Evolutionary conservation across 2,329 filamentous ascomycete genomes (phyloP), one percentile per base, ranked within the genome.

Genomic region (Chrysoporthe austroafricana): DNA sequence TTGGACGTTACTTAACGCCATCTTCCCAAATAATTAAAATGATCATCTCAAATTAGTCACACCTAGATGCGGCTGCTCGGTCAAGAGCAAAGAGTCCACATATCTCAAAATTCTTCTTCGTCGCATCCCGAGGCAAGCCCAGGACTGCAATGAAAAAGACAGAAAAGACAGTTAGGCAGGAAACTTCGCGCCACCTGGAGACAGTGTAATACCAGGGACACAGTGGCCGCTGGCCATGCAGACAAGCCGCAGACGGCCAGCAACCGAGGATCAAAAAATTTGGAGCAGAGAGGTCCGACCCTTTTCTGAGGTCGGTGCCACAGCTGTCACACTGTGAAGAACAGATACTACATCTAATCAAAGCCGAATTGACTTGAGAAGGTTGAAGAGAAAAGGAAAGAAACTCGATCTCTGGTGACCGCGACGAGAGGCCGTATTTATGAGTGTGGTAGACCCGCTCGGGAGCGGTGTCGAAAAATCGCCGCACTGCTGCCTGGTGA

Each of bases 311-410:
- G 59, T 32, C 54, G 34, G 54, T 39, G 11, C 14, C 59, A 58
- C 63, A 59, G 63, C 32, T 64, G 54, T 64, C 46, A 64, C 63
- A 58, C 63, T 64, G 54, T 48, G 16, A 64, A 64, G 63, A 64
- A 64, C 63, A 64, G 63, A 64, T 64, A 64, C 63, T 64, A 64
- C 63, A 64, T 64, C 63, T 59, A 58, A 64, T 64, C 63, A 58
- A 16, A 64, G 63, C 63, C 54, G 9, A n/a, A 3, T 42, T 39
- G 63, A 64, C 63, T 46, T 58, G 63, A 64, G 43, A 64, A 64
- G 63, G 21, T 59, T 57, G 46, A 26, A 64, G n/a, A 21, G 4
- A 18, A 46, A 5, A 42, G 34, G 11, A 16, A 39, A 42, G 4
- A 58, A 54, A 54, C 14, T 2, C 11, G 8, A 13, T 50, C 21